These are phyloP conservation scores for Kockovaella imperatae DNA, from an alignment of 768 basidiomycete species.

Conservation along the genomic window DNA sequence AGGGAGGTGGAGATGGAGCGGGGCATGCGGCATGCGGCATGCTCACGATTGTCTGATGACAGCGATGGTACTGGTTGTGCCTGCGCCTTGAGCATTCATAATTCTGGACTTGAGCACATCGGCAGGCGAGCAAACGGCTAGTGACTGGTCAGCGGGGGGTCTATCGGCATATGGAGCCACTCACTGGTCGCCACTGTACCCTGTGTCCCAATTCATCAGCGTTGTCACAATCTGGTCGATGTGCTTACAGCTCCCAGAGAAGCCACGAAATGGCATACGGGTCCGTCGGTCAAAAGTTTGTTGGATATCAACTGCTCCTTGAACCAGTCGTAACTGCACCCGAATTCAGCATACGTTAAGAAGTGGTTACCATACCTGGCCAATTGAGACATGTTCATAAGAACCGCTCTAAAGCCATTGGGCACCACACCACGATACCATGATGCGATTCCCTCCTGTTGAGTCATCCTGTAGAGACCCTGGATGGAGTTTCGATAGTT, in stretches of 20 bases:
- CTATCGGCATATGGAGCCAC: constrained; percentile 3
- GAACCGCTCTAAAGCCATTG: constrained; percentile 72
- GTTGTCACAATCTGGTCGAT: background rate
- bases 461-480: constrained; percentile 81
- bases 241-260: constrained; percentile 70
- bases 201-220: constrained; percentile 1
- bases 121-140: constrained; percentile 38
- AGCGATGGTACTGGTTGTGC: constrained; percentile 18
- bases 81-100: constrained; percentile 38
- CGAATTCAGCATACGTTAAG: background rate
- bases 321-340: constrained; percentile 78
- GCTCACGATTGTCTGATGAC: constrained; percentile 32
- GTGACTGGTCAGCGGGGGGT: constrained; percentile 4
- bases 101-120: constrained; percentile 39
- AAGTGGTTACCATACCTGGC: constrained; percentile 58
- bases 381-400: constrained; percentile 89
- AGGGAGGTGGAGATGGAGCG: no score
- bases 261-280: constrained; percentile 72
- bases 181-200: constrained; percentile 36
- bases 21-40: background rate
- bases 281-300: constrained; percentile 69
- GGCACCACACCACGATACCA: constrained; percentile 70
- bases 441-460: constrained; percentile 72
- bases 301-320: constrained; percentile 72
- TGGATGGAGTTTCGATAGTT: constrained; percentile 86